Evolutionary conservation across 2,329 filamentous ascomycete genomes (phyloP), one percentile per base, ranked within the genome.

Genomic region (Fusarium duplospermum): DNA sequence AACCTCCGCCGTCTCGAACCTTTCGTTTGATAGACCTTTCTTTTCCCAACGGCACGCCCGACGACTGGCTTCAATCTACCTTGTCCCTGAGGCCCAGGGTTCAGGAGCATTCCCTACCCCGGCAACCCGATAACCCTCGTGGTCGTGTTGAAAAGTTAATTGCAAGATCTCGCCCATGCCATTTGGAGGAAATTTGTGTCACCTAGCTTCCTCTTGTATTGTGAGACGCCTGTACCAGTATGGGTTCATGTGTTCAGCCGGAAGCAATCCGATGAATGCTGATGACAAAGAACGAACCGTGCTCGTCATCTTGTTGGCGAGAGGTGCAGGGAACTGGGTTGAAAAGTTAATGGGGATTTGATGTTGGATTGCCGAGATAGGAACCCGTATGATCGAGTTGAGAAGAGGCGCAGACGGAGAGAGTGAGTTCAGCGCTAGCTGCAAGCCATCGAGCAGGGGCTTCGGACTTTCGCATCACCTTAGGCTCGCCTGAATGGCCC

Each of bases 361-460:
- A 59, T 52, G 52, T 22, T 67, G 61, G 47, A 36, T 52, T 35
- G 31, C 56, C 62, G 40, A 64, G 40, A 68, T 36, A 61, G 62
- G 35, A 62, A 20, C 27, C 38, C 38, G 31, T 42, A 35, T 56
- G 45, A 47, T 24, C 52, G 60, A 64, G 52, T 50, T 50, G 62
- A 63, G 62, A 60, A 50, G 35, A 56, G 64, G 60, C 56, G 52
- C 31, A 60, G 57, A 45, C 62, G 59, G 62, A 45, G 65, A 54
- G 66, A 64, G 62, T 60, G 61, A 47, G 61, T 70, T 60, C 65
- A 52, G 62, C 60, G 50, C 69, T 73, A 75, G 36, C 58, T 38
- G 62, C 61, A 47, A 74, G 58, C 65, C 66, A 50, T 63, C 35
- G 33, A 35, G 47, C 72, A 75, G 62, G 72, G 62, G 68, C 62